Evolutionary conservation across 805 yeast genomes (phyloP), one percentile per base, ranked within the genome.

Genomic region (Ogataea ramenticola): DNA sequence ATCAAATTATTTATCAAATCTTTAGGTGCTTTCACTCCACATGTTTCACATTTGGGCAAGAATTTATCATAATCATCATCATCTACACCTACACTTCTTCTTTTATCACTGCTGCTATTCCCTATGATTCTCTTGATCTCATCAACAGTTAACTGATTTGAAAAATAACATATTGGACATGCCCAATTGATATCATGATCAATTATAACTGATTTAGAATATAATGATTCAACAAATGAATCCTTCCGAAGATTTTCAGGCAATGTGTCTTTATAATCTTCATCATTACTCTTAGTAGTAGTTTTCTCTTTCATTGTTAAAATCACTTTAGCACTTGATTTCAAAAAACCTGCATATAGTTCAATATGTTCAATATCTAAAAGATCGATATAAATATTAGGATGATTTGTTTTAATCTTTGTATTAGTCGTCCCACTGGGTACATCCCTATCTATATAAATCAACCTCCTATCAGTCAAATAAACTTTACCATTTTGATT

Each of bases 161-260:
- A 69, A 57, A 70, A 85, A n/a, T 79, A 77, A 61, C 99, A 91
- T 3, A 93, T 90, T n/a, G 84, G 82, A 60, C 99, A 91, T 1
- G 74, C 72, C 99, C 99, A 91, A 27, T 71, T 66, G 11, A 54
- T 16, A 19, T 55, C 50, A 43, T 44, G 47, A 11, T 29, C n/a
- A 3, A 26, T 40, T 32, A 21, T 9, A n/a, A 22, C 32, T 21
- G 26, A 15, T 24, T 26, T 37, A 12, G 32, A 19, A 20, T 37
- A 37, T 24, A 22, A 15, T 21, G 36, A 31, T 3, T n/a, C n/a
- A 26, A 40, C 19, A 42, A 41, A 38, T 14, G 36, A 32, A 5
- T 16, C 8, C 20, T 42, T 22, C 15, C 37, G 26, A 19, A n/a
- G 11, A 15, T n/a, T 30, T 4, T 30, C 32, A 5, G 14, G 15